phyloP scores from a whole-genome alignment of 345 rosid species.

The Gossypium stocksii region DNA sequence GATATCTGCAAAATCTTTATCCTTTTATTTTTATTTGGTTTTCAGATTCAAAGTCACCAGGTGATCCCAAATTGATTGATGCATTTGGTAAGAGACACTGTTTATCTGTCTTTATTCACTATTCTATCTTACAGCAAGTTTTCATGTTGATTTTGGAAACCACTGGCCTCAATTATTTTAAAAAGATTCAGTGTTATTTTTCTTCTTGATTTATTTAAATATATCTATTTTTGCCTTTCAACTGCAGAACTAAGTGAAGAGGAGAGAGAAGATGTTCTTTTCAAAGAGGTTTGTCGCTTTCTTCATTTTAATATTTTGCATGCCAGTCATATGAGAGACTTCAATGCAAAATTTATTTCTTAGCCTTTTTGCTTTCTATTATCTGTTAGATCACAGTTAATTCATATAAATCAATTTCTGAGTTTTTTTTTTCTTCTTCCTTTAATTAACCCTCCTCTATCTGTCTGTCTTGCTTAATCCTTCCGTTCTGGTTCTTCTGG shows the following conservation, averaged over 20 bases:
- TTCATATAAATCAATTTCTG: not conserved
- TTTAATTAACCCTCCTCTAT: no score
- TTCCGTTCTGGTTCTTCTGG: no score
- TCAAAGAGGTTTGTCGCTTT: conserved; percentile 62
- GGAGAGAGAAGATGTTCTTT: conserved; percentile 85
- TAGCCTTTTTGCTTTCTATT: not conserved
- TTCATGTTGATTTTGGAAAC: not conserved
- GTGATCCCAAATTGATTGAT: conserved; percentile 68
- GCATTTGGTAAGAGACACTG: conserved; percentile 57
- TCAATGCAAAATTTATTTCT: not conserved
- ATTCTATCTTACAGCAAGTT: not conserved
- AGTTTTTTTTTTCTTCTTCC: not conserved
- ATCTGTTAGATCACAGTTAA: not conserved
- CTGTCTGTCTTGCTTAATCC: no score
- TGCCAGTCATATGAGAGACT: not conserved
- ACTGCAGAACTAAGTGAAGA: conserved; percentile 63
- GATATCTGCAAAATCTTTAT: conserved; percentile 1
- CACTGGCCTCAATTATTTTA: not conserved
- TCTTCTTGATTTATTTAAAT: not conserved
- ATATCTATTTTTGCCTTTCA: not conserved
- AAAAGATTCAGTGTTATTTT: not conserved
- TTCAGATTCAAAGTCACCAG: conserved; percentile 56
- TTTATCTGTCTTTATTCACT: conserved; percentile 3
- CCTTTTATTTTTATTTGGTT: conserved; percentile 14
- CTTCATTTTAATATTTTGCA: not conserved